Percentiles rank a stretch among this genome's conserved stretches.
Conservation (phyloP, 176 grass and related monocot genomes). For the Triticum dicoccoides region DNA sequence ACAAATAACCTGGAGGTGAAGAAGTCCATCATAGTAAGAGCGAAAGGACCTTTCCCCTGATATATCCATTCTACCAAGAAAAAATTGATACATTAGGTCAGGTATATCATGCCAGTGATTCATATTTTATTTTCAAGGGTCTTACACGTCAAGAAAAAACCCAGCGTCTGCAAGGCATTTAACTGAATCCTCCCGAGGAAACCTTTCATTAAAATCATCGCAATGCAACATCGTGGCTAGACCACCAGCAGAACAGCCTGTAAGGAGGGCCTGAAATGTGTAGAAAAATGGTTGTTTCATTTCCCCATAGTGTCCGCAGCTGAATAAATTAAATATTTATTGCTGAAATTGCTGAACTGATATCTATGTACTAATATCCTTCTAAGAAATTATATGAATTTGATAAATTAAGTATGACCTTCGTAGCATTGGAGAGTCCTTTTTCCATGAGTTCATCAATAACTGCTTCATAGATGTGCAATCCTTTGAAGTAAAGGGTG, state of each 20-base stretch:
- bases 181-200: slow-evolving; percentile 34
- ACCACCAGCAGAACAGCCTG: slow-evolving; percentile 86
- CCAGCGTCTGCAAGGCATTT: slow-evolving; percentile 88
- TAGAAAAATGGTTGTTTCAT: neutral
- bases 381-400: neutral
- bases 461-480: slow-evolving; percentile 62
- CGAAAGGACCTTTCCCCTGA: slow-evolving; percentile 56
- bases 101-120: neutral
- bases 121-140: neutral
- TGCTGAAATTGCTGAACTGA: neutral
- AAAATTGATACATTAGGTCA: neutral
- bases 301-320: neutral
- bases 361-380: neutral
- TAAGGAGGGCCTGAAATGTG: slow-evolving; percentile 60
- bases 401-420: slow-evolving; percentile 32
- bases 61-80: slow-evolving; percentile 53
- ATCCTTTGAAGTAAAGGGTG: slow-evolving; percentile 54
- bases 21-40: slow-evolving; percentile 34
- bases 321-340: neutral
- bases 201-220: slow-evolving; percentile 51
- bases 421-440: slow-evolving; percentile 56
- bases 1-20: slow-evolving; percentile 69
- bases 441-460: slow-evolving; percentile 58
- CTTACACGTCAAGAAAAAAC: slow-evolving; percentile 75
- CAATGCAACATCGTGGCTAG: slow-evolving; percentile 70